Base-by-base conservation (phyloP, 495 filamentous ascomycete genomes). In the Neurospora tetraspora region DNA sequence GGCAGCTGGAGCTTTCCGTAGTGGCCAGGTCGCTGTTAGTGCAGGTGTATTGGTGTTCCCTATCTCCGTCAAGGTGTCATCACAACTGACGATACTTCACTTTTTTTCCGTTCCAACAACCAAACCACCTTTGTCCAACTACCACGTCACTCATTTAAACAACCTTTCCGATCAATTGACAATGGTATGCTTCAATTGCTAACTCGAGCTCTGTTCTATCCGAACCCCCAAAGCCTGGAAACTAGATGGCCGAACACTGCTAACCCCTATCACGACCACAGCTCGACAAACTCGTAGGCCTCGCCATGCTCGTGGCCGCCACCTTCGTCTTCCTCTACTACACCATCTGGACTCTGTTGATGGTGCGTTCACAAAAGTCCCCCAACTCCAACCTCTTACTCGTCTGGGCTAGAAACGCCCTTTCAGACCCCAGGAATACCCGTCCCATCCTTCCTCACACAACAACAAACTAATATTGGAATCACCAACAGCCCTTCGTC, bases 291-390 rank as follows among this genome's bases (percentile, higher is more conserved):
- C 88, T 97, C 78, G 91, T 97, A 76, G 96, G 96, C 84, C 89
- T 96, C 86, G 92, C 90, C 86, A 99, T 99, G 96, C 93, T 99
- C 83, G 89, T 97, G 86, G 89, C 91, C 86, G 94, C 96, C 80
- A 91, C 94, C 75, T 89, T 91, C 81, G 93, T 99, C 84, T 99
- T 99, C 83, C 89, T 97, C 74, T 99, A 99, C 88, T 99, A 99
- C 84, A 96, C 94, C 20, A 89, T 97, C 77, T 99, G 96, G 96
- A 98, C 96, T 5, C 85, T 99, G 71, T 87, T 98, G 71, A 98
- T 99, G 92, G 96, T 97, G 88, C 73, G 14, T 69, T 34, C 4
- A 34, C 31, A 34, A 34, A 34, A 34, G 31, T 34, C 31, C 31
- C 31, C 31, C 31, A 72, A 45, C 39, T 73, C 68, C 43, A 69